Evolutionary conservation across 495 filamentous ascomycete genomes (phyloP).

Genomic region (Podospora anserina): DNA sequence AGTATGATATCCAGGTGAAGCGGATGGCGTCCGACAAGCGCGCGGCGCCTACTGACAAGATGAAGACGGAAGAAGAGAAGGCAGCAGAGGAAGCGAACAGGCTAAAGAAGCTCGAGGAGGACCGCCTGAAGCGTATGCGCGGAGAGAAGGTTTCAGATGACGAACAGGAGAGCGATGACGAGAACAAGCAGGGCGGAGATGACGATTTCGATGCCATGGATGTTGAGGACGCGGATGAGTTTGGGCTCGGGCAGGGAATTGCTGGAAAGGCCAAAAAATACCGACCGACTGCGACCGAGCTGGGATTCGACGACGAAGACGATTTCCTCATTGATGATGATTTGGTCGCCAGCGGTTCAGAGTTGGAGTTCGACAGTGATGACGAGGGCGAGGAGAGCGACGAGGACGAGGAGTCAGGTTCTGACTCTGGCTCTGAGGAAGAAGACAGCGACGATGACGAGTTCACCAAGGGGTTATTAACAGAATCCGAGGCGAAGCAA

Average conservation of each 20-base stretch:
- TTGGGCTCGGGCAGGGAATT: constrained; percentile 55
- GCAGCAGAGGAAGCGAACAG: constrained; percentile 67
- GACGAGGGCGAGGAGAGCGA: constrained; percentile 55
- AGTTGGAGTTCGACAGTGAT: constrained; percentile 56
- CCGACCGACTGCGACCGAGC: constrained; percentile 43
- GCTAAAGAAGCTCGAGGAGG: constrained; percentile 75
- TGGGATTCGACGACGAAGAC: constrained; percentile 81
- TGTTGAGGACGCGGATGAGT: constrained; percentile 50
- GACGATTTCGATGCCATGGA: constrained; percentile 28
- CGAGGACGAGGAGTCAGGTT: constrained; percentile 33
- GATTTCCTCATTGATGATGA: constrained; percentile 89
- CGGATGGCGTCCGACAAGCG: constrained; percentile 78
- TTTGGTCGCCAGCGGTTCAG: constrained; percentile 66
- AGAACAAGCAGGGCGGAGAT: constrained; percentile 39
- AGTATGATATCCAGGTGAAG: constrained; percentile 79
- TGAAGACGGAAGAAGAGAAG: constrained; percentile 89
- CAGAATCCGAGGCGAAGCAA: constrained; percentile 48
- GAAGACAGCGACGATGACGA: constrained; percentile 58
- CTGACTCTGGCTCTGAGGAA: constrained; percentile 28
- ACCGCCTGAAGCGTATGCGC: constrained; percentile 68
- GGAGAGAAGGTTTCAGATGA: constrained; percentile 56
- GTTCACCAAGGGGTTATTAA: constrained; percentile 62
- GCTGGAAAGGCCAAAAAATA: constrained; percentile 28
- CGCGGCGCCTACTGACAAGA: constrained; percentile 78
- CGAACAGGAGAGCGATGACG: constrained; percentile 50